These are phyloP conservation scores for Effrenium voratum DNA, from an alignment of 73 alveolate species.

Conservation along the genomic window DNA sequence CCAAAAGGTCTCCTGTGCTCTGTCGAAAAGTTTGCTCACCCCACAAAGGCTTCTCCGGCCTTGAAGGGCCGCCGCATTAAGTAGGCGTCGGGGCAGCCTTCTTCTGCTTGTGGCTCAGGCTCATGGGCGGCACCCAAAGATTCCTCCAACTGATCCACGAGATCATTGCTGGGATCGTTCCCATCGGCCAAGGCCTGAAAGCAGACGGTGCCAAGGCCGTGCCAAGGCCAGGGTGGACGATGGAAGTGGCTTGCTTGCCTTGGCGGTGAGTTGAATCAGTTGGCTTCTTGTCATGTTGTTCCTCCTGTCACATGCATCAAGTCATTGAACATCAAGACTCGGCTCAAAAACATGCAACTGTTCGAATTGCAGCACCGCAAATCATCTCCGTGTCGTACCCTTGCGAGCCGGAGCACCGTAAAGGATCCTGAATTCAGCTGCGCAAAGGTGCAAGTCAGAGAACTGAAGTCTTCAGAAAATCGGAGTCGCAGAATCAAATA, in stretches of 20 bases:
- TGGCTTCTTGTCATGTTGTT: conserved; percentile 4
- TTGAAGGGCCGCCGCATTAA: conserved; percentile 68
- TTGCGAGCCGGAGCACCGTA: conserved; percentile 62
- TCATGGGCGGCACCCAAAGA: not conserved
- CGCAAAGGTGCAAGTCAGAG: not conserved
- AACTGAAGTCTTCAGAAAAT: too few relatives aligned
- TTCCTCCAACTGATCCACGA: conserved; percentile 3
- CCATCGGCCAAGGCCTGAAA: not conserved
- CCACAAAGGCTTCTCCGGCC: not conserved
- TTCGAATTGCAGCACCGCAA: too few relatives aligned
- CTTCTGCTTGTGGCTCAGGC: not conserved
- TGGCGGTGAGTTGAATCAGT: conserved; percentile 25
- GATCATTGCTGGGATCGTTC: not conserved
- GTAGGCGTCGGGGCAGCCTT: conserved; percentile 52
- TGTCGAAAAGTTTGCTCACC: not conserved
- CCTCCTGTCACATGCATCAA: not conserved
- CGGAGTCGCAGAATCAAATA: too few relatives aligned
- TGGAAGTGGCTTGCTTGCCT: not conserved
- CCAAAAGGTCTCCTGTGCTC: conserved; percentile 68
- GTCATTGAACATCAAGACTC: not conserved
- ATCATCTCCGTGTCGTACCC: not conserved
- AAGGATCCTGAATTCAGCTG: conserved; percentile 14
- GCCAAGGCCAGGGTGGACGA: not conserved
- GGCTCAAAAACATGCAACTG: not conserved
- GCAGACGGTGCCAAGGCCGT: not conserved